Evolutionary conservation across 2,329 filamentous ascomycete genomes (phyloP), one percentile per base, ranked within the genome.

Genomic region (Lachnellula arida): DNA sequence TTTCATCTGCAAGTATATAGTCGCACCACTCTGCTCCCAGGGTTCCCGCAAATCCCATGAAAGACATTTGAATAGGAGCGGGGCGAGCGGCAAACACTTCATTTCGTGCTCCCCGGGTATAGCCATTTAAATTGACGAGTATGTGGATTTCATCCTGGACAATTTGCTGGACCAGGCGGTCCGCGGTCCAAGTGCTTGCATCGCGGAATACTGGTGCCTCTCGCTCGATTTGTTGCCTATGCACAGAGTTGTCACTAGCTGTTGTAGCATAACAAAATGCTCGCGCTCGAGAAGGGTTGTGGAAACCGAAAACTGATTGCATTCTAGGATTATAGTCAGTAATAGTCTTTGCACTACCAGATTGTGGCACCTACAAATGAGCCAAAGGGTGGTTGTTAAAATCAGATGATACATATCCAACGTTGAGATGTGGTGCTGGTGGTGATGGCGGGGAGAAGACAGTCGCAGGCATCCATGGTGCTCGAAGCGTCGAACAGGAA

Each of bases 351-450:
- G 11, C 23, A 19, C 32, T 19, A 12, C 25, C n/a, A 25, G 37
- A 51, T 2, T 5, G 22, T 32, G 15, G 14, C 66, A 80, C 74
- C 75, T 63, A 84, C 79, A 99, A 73, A 74, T 99, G 94, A 23
- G 94, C 94, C 35, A 99, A 76, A 4, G 94, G 94, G 69, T 99
- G 94, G 66, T 99, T 99, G 69, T 99, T 99, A 74, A 99, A 99
- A 73, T 99, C 94, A 0, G 94, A 97, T 3, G 94, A 97, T 39
- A 99, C 86, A 71, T 99, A 99, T 47, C 94, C 94, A 58, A 99
- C 85, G 63, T 91, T 93, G n/a, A 99, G 78, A 62, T 87, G 84
- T 0, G 92, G 91, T 44, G 77, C 80, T 1, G 94, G 94, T 1
- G 94, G 92, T 2, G 82, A 73, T 0, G 94, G 94, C 2, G 94